Conservation (phyloP, 495 filamentous ascomycete genomes). For the Neurospora sp. region DNA sequence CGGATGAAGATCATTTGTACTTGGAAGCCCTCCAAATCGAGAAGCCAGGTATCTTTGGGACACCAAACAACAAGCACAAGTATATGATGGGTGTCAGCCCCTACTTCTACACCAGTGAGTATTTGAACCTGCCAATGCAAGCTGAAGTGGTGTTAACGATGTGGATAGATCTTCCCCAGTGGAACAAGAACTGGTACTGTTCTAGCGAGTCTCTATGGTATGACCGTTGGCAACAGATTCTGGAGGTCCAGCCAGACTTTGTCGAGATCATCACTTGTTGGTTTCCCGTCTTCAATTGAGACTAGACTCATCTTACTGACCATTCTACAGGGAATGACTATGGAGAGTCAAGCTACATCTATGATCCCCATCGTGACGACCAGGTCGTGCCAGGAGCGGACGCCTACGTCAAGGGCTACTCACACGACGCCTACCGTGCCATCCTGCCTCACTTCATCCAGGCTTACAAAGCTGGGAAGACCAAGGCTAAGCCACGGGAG, state of each 20-base stretch:
- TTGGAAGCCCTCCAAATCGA: conserved; percentile 39
- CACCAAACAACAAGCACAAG: conserved; percentile 8
- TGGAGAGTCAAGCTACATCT: conserved; percentile 68
- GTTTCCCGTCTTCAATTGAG: neutral
- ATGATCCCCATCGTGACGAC: conserved; percentile 34
- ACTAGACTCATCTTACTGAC: neutral
- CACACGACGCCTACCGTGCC: conserved; percentile 30
- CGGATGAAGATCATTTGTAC: conserved; percentile 44
- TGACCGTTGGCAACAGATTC: conserved; percentile 59
- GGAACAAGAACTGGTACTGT: conserved; percentile 66
- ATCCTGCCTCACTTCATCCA: conserved; percentile 55
- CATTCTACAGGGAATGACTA: conserved; percentile 60
- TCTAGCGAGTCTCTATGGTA: conserved; percentile 63
- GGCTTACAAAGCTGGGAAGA: conserved; percentile 47
- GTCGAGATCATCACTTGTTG: conserved; percentile 46
- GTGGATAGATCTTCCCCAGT: conserved; percentile 51
- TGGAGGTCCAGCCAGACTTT: conserved; percentile 53
- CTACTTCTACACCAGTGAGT: conserved; percentile 55
- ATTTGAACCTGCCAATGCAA: neutral
- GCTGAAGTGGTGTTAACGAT: neutral
- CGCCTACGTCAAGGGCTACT: conserved; percentile 35
- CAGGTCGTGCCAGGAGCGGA: conserved; percentile 42
- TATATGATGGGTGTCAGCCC: conserved; percentile 77
- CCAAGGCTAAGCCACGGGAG: conserved; percentile 28
- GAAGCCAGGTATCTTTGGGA: conserved; percentile 4